Percentiles rank a stretch among this genome's conserved stretches.
Evolutionary conservation across 2,329 filamentous ascomycete genomes (phyloP).

Genomic region (Tolypocladium sp.): DNA sequence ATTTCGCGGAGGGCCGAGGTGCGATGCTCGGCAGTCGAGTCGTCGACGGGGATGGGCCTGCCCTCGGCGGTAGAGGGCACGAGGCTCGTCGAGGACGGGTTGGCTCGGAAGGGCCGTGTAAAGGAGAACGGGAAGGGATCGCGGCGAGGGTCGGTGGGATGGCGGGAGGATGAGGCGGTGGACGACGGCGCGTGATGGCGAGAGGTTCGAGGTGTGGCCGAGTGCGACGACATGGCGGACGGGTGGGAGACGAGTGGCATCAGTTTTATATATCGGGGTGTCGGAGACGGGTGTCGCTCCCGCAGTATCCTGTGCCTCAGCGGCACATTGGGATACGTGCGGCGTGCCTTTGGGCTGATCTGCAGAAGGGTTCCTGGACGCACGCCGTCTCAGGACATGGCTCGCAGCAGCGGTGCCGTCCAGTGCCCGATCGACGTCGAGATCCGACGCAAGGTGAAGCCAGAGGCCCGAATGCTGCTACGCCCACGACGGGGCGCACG

Average conservation of each 20-base stretch:
- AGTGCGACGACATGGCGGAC: conserved; percentile 8
- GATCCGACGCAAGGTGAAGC: neutral
- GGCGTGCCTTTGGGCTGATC: neutral
- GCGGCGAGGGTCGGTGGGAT: conserved; percentile 17
- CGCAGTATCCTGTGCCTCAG: neutral
- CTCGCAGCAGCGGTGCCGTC: neutral
- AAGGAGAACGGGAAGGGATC: conserved; percentile 38
- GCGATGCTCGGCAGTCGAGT: conserved; percentile 44
- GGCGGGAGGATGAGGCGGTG: conserved; percentile 14
- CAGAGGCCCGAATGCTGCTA: neutral
- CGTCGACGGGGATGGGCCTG: conserved; percentile 45
- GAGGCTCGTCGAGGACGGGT: conserved; percentile 42
- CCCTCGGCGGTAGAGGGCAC: conserved; percentile 47
- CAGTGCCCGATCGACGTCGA: neutral
- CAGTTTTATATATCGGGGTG: neutral
- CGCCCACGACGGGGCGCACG: neutral
- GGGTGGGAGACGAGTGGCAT: neutral
- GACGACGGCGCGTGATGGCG: conserved; percentile 10
- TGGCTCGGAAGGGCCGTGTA: conserved; percentile 37
- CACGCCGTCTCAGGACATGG: neutral
- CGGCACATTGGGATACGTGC: neutral
- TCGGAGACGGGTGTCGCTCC: neutral
- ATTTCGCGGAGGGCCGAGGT: conserved; percentile 53
- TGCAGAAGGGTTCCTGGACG: neutral
- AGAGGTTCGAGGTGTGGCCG: conserved; percentile 11